A percentile compares a stretch with the other conserved stretches of the same genome.
These are phyloP conservation scores for Penicillium parvum DNA, from an alignment of 495 filamentous ascomycete genomes.

Conservation along the genomic window DNA sequence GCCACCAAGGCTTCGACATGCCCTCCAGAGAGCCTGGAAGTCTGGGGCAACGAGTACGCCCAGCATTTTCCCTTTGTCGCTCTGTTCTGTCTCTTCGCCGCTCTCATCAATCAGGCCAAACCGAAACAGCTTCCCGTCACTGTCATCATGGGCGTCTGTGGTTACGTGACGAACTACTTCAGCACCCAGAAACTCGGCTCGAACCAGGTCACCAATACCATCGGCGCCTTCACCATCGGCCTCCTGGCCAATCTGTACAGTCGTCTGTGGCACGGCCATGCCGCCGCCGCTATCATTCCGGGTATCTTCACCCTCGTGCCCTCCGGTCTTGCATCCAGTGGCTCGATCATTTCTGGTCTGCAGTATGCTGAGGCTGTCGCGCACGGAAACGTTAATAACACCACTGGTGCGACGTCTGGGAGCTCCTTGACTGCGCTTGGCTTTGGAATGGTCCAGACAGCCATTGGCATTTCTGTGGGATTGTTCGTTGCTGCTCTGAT, in stretches of 20 bases:
- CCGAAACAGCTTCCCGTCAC: conserved; percentile 80
- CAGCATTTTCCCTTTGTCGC: conserved; percentile 58
- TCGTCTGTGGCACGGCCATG: conserved; percentile 70
- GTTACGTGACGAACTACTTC: conserved; percentile 78
- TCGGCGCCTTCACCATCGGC: conserved; percentile 80
- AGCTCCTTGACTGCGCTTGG: conserved; percentile 34
- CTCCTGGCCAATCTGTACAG: conserved; percentile 81
- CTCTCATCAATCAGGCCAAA: conserved; percentile 80
- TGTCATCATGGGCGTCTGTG: conserved; percentile 68
- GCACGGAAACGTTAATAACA: conserved; percentile 3
- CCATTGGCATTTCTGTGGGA: conserved; percentile 84
- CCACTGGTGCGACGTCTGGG: conserved; percentile 6
- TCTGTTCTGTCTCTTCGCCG: conserved; percentile 70
- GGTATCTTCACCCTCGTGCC: conserved; percentile 95
- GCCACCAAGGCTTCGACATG: conserved; percentile 69
- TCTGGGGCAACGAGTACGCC: conserved; percentile 33
- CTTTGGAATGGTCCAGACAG: conserved; percentile 79
- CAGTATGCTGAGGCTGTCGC: conserved; percentile 67
- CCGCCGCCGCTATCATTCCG: conserved; percentile 79
- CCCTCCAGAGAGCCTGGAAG: conserved; percentile 28
- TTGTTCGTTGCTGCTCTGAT: conserved; percentile 75
- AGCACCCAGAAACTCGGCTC: conserved; percentile 59
- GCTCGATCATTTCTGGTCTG: conserved; percentile 74
- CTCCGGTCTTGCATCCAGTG: conserved; percentile 73
- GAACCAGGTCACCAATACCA: conserved; percentile 74